Evolutionary conservation across 2,329 filamentous ascomycete species (phyloP), one percentile per base, ranked within the genome.

Genomic region (Hypoxylon sp.): DNA sequence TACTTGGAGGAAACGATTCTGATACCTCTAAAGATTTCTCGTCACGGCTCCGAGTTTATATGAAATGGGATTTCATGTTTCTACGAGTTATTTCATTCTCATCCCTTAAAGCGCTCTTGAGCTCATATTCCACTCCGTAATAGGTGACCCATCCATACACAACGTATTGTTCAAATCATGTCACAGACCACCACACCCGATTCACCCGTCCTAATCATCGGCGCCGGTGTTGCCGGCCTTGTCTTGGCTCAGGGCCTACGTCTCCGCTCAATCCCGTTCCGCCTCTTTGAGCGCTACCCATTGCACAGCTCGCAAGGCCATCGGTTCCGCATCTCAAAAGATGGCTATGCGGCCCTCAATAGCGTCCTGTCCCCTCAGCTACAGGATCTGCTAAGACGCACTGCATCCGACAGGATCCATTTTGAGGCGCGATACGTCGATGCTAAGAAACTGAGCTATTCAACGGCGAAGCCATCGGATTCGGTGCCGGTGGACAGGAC

Each of bases 141-240:
- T 43, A 41, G n/a, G 36, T 17, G 36, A 19, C 36, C 5, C n/a
- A 6, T 25, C 25, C 25, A 6, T 25, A 25, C 25, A 43, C 17
- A 9, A 9, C 4, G 38, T 43, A 32, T 21, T 13, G 21, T 52
- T 51, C 21, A 34, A 64, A 21, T 49, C 30, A 72, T 70, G 65
- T 13, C 62, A 53, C 32, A 55, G 21, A 45, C n/a, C 46, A 36
- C 36, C 19, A 34, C 43, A 41, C 7, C 49, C 25, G 58, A 68
- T 38, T 48, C 36, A 23, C 76, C 73, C 21, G 79, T 85, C 41
- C 71, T 84, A 10, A 77, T 77, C 23, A 71, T 78, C 49, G 83
- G 83, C 10, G 82, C 82, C 13, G 83, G 83, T 5, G 75, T 84
- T 14, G 78, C 80, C 11, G 83, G 82, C 4, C 76, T 84, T 10